Conservation (phyloP, 164 flowering plant species). For the Aristolochia fimbriata region DNA sequence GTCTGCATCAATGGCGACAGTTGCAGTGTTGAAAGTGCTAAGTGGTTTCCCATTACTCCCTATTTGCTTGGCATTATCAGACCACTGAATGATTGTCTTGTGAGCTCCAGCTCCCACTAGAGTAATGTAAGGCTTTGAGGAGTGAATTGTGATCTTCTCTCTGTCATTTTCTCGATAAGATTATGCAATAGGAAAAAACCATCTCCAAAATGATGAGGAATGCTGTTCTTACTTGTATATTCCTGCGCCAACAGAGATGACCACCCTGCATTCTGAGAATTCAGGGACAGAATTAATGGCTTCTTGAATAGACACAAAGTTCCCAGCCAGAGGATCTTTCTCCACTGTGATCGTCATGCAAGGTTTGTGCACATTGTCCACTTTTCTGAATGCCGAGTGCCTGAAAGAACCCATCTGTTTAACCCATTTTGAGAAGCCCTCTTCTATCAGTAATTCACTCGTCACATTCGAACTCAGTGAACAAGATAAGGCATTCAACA, state of each 20-base stretch:
- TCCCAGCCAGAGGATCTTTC: slow-evolving; percentile 21
- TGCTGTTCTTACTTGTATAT: slow-evolving; percentile 32
- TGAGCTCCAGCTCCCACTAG: slow-evolving; percentile 41
- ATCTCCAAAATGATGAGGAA: background rate
- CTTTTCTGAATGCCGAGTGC: slow-evolving; percentile 29
- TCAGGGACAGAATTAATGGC: slow-evolving; percentile 46
- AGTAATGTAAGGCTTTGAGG: slow-evolving; percentile 34
- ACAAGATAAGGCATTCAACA: slow-evolving; percentile 8
- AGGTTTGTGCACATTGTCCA: slow-evolving; percentile 25
- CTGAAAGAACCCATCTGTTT: slow-evolving; percentile 19
- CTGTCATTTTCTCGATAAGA: slow-evolving; percentile 11
- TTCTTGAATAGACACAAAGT: slow-evolving; percentile 27
- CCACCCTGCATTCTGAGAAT: slow-evolving; percentile 31
- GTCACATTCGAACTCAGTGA: slow-evolving; percentile 7
- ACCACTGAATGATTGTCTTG: slow-evolving; percentile 45
- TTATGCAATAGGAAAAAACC: background rate
- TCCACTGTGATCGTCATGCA: slow-evolving; percentile 31
- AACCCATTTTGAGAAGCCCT: slow-evolving; percentile 34
- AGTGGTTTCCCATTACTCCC: slow-evolving; percentile 33
- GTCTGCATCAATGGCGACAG: slow-evolving; percentile 43
- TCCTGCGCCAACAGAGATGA: slow-evolving; percentile 39
- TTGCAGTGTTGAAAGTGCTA: slow-evolving; percentile 47
- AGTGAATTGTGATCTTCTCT: slow-evolving; percentile 53
- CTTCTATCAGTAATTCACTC: slow-evolving; percentile 10
- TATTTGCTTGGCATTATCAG: slow-evolving; percentile 35